Base-by-base conservation (phyloP, 306 rosid species). In the Styphnolobium japonicum region DNA sequence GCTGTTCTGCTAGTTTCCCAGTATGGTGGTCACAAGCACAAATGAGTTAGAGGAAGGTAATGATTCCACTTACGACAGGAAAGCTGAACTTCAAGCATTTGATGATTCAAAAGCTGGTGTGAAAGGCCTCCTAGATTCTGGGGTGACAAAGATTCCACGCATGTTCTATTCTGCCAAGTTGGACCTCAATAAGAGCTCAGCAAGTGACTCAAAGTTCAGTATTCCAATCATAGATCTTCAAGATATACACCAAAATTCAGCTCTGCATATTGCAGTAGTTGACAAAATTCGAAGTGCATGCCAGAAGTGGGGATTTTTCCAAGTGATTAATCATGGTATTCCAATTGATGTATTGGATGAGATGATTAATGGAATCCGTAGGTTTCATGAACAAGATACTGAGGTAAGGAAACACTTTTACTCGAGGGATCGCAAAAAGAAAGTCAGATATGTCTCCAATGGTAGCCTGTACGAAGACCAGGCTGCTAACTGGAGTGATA, bases 381-480 rank as follows among this genome's bases (percentile, higher is more conserved):
- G 53, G 53, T 48, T 48, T 48, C 21, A 81, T 36, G 53, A 48
- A 15, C 53, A 48, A 48, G 53, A 48, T 48, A 19, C 7, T n/a
- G 53, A 48, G 8, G 2, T 48, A 48, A 48, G 53, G 53, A 48
- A 48, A 15, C 53, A 15, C 0, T 48, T 48, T 18, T 1, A 48
- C 10, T 5, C 86, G 0, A 4, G 82, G 2, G 87, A 86, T 10
- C 14, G 0, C 2, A 7, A 19, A 4, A 62, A 31, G 73, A 71
- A 53, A 62, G 83, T 80, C 3, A 37, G 73, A 5, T 80, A 71
- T 49, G 62, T 48, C 10, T 80, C 83, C 7, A 80, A 80, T 62
- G 48, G 48, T 11, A 60, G 27, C 6, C 8, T 79, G 27, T 69
- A 43, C n/a, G 31, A 27, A 16, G 77, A 57, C 16, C 10, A 6